Conservation (phyloP, 1,139 yeast genomes). For the Taphrina wiesneri region DNA sequence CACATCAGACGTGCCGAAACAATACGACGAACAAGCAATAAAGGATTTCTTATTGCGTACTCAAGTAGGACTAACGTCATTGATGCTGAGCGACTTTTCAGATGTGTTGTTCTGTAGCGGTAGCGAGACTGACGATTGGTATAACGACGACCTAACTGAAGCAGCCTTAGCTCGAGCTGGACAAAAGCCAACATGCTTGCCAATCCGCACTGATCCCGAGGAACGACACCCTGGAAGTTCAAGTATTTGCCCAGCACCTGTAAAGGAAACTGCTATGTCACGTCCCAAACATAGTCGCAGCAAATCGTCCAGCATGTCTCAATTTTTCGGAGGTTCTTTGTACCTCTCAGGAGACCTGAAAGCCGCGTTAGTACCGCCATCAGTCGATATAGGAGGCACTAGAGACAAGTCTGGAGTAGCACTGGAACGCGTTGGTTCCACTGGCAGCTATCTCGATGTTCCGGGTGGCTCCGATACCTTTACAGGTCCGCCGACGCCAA, state of each 20-base stretch:
- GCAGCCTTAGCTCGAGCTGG: background rate
- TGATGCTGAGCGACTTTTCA: slow-evolving; percentile 21
- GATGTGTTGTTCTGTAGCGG: slow-evolving; percentile 13
- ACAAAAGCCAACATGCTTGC: background rate
- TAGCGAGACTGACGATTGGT: slow-evolving; percentile 31
- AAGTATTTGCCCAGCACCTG: background rate
- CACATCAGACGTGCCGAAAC: background rate
- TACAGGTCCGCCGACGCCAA: background rate
- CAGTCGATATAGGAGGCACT: slow-evolving; percentile 8
- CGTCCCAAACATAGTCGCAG: slow-evolving; percentile 4
- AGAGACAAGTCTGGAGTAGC: background rate
- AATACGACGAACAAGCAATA: slow-evolving; percentile 3
- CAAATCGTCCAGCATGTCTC: slow-evolving; percentile 10
- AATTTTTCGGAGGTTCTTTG: background rate
- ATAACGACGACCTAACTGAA: slow-evolving; percentile 15
- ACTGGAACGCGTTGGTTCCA: slow-evolving; percentile 5
- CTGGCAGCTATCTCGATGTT: slow-evolving; percentile 8
- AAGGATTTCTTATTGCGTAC: slow-evolving; percentile 18
- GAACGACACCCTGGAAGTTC: background rate
- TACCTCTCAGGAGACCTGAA: background rate
- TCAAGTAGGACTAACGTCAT: background rate
- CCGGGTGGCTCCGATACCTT: background rate
- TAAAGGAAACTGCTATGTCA: background rate
- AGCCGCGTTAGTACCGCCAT: slow-evolving; percentile 19
- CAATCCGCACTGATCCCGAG: background rate